phyloP scores from a whole-genome alignment of 176 grass and related monocot species.

The Juncus effusus region DNA sequence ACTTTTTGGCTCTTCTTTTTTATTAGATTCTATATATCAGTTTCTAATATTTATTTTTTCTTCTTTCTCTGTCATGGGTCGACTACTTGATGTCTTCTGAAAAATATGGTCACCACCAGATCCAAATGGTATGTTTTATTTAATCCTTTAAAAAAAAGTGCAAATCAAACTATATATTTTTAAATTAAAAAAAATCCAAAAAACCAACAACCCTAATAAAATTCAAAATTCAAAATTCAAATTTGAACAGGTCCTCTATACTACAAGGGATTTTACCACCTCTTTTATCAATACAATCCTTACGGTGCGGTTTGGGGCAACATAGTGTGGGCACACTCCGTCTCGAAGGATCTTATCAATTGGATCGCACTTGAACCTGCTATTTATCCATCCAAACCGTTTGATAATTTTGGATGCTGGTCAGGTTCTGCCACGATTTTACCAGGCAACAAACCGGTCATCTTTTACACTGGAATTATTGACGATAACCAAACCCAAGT shows the following conservation, averaged over 20 bases:
- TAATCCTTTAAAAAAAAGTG: background rate
- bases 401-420: constrained; percentile 65
- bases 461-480: constrained; percentile 66
- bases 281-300: constrained; percentile 88
- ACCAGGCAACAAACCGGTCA: constrained; percentile 31
- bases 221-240: background rate
- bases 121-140: constrained; percentile 56
- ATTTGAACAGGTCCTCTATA: constrained; percentile 49
- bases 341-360: constrained; percentile 70
- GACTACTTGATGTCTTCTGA: constrained; percentile 28
- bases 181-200: background rate
- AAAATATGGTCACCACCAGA: constrained; percentile 27
- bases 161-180: background rate
- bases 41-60: constrained; percentile 21
- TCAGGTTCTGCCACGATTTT: constrained; percentile 66
- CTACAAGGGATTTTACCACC: constrained; percentile 62
- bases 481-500: constrained; percentile 39
- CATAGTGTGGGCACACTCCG: constrained; percentile 70
- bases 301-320: constrained; percentile 60
- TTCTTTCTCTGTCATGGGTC: constrained; percentile 6
- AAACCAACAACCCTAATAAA: background rate
- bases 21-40: constrained; percentile 3
- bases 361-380: constrained; percentile 47
- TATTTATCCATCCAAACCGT: constrained; percentile 48
- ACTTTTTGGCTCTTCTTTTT: background rate